Conservation (phyloP, 768 basidiomycete species). For the Naganishia friedmannii region DNA sequence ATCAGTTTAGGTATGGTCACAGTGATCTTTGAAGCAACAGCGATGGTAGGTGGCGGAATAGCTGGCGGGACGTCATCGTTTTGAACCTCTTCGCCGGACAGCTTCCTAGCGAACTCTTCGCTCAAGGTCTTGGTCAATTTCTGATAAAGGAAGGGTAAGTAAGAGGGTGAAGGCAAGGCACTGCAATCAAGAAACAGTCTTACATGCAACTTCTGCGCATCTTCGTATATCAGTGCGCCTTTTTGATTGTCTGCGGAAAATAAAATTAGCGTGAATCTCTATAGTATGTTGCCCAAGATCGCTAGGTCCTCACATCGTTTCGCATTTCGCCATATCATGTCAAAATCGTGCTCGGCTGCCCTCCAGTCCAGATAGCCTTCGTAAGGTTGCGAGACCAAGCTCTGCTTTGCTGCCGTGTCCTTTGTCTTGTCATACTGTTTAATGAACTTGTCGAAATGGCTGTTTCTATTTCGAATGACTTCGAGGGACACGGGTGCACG, state of each 20-base stretch:
- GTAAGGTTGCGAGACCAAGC: constrained; percentile 15
- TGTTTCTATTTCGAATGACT: not conserved
- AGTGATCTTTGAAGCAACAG: not conserved
- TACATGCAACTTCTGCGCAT: constrained; percentile 56
- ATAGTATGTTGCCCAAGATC: constrained; percentile 33
- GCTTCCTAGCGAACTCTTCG: constrained; percentile 6
- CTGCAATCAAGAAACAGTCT: constrained; percentile 44
- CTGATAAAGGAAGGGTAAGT: not conserved
- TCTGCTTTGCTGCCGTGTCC: constrained; percentile 1
- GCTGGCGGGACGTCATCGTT: not conserved
- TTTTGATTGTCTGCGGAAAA: constrained; percentile 43
- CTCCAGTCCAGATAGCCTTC: constrained; percentile 41
- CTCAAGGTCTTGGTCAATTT: constrained; percentile 25
- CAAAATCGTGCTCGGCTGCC: constrained; percentile 43
- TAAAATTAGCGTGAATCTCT: not conserved
- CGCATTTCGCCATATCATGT: constrained; percentile 49
- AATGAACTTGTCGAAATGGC: constrained; percentile 22
- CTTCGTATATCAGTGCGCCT: constrained; percentile 46
- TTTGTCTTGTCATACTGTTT: constrained; percentile 23
- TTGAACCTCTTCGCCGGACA: constrained; percentile 4
- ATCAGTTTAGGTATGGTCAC: constrained; percentile 39
- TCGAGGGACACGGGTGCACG: constrained; percentile 15
- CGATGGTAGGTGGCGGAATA: constrained; percentile 34
- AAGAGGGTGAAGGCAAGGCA: not conserved
- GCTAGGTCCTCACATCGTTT: constrained; percentile 47